These are phyloP conservation scores for Aureobasidium mangrovei DNA, from an alignment of 2,329 filamentous ascomycete genomes.

Conservation along the genomic window DNA sequence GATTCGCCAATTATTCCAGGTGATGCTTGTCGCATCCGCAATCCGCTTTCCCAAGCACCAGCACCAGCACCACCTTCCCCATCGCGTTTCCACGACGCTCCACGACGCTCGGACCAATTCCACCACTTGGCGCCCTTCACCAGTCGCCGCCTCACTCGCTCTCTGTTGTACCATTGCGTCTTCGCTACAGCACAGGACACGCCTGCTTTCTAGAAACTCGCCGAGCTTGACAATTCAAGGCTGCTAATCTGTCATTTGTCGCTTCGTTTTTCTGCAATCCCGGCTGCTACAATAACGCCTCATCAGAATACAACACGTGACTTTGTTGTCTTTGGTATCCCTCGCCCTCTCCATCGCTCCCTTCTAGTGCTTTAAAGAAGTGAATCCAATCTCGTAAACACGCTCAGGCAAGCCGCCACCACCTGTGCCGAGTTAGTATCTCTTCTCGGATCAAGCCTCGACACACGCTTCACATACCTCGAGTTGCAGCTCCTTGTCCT, in stretches of 20 bases:
- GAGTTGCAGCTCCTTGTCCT: constrained; percentile 91
- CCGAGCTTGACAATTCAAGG: too few relatives aligned
- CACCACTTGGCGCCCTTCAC: not conserved
- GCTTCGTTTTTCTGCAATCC: not conserved
- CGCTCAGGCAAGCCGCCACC: constrained; percentile 89
- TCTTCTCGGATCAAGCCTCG: not conserved
- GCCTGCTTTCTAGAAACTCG: too few relatives aligned
- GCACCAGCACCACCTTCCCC: not conserved
- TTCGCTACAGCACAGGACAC: too few relatives aligned
- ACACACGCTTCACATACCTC: constrained; percentile 54
- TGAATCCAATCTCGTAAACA: constrained; percentile 95
- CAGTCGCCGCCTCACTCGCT: too few relatives aligned
- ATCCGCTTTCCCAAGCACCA: not conserved
- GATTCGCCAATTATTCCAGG: not conserved
- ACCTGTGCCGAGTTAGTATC: constrained; percentile 40
- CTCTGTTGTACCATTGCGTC: too few relatives aligned
- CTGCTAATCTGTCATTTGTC: too few relatives aligned
- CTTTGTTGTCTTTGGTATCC: constrained; percentile 7
- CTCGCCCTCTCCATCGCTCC: not conserved
- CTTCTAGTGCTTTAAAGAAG: constrained; percentile 53
- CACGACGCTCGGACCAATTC: not conserved
- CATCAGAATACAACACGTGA: constrained; percentile 6
- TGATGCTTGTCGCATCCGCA: not conserved
- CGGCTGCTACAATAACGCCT: constrained; percentile 7
- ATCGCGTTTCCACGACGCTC: not conserved